These are phyloP conservation scores for Xylaria sp. DNA, from an alignment of 2,329 filamentous ascomycete species.

Conservation along the genomic window DNA sequence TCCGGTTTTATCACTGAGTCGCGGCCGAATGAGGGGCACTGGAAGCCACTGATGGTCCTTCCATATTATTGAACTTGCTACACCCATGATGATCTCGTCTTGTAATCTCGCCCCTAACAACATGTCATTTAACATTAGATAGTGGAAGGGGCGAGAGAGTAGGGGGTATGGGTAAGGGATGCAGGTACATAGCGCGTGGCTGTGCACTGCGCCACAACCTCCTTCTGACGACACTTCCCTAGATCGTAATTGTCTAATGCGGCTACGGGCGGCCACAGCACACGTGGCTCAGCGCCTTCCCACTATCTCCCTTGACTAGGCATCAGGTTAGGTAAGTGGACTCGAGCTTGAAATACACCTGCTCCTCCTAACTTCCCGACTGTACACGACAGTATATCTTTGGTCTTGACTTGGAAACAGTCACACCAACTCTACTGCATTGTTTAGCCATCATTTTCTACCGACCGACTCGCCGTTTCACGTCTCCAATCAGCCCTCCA, in stretches of 20 bases:
- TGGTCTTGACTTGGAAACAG: conserved; percentile 8
- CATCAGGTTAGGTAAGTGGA: conserved; percentile 22
- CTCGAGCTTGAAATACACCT: background rate
- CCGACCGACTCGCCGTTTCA: background rate
- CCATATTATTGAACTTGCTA: too few species aligned
- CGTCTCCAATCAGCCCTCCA: background rate
- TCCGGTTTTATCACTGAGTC: too few species aligned
- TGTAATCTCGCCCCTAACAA: too few species aligned
- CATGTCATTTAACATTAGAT: too few species aligned
- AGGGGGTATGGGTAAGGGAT: too few species aligned
- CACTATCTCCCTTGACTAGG: conserved; percentile 14
- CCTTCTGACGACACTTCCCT: conserved; percentile 28
- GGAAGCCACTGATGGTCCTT: too few species aligned
- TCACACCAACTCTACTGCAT: background rate
- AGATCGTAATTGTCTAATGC: conserved; percentile 19
- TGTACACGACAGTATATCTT: conserved; percentile 7
- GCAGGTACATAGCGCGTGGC: conserved; percentile 14
- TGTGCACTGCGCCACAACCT: conserved; percentile 28
- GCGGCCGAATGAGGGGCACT: too few species aligned
- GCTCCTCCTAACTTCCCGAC: conserved; percentile 13
- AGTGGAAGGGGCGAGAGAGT: too few species aligned
- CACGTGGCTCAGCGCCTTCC: conserved; percentile 4
- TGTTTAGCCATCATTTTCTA: conserved; percentile 28
- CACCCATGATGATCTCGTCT: too few species aligned
- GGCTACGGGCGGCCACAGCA: background rate